Evolutionary conservation across 2,329 filamentous ascomycete species (phyloP), one percentile per base, ranked within the genome.

Genomic region (Teratosphaeria viscida): DNA sequence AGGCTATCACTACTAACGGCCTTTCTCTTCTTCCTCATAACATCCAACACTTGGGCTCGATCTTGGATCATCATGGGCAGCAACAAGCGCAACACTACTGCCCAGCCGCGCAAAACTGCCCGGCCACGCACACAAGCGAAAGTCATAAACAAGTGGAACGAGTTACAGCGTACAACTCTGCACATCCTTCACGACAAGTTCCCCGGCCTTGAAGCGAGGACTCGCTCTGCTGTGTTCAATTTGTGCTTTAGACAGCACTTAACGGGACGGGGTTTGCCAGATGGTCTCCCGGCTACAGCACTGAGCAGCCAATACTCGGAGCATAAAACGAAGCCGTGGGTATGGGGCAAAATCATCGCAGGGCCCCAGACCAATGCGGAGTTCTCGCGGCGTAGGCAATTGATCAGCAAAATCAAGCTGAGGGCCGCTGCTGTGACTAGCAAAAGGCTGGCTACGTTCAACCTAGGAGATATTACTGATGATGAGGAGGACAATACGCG

Each of bases 281-380:
- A 56, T 27, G 56, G 60, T n/a, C 37, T 58, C 26, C 39, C 16
- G 5, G 54, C 29, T 5, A 37, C 14, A n/a, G 32, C 47, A 8
- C 11, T 61, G 3, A 2, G 35, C 11, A 49, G 49, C 16, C 60
- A 62, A 37, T 62, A 60, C n/a, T n/a, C 19, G 16, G 58, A 62
- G 52, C 35, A 32, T 10, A 26, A 19, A 14, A 49, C 34, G 47
- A 55, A 57, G 26, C 54, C 54, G 5, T 1, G n/a, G 3, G 19
- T 56, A 14, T 59, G 58, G 58, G 58, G 11, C 1, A 11, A 14
- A 4, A 55, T 57, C 23, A 49, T 53, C 35, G 52, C 57, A 5
- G 35, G 35, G 35, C 57, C 57, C 6, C 11, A 37, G 10, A 55
- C 52, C n/a, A 52, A 59, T 11, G 12, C 39, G 32, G 35, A 59